Evolutionary conservation across 345 rosid genomes (phyloP).

Genomic region (Murraya paniculata): DNA sequence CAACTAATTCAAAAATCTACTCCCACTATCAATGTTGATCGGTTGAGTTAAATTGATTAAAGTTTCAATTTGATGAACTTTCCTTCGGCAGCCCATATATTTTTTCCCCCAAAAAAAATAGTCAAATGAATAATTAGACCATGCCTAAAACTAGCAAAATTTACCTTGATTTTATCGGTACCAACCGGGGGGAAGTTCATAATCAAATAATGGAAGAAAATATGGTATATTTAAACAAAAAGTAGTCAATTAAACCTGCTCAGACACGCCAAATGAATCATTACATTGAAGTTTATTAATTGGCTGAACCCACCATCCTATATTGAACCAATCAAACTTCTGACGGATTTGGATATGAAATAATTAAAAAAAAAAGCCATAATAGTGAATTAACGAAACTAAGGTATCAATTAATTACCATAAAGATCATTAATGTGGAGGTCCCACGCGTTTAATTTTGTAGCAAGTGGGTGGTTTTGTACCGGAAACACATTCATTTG

Average conservation of each 20-base stretch:
- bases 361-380: no score
- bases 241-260: not conserved
- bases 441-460: not conserved
- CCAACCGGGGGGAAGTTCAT: not conserved
- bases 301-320: not conserved
- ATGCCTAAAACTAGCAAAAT: not conserved
- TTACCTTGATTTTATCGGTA: not conserved
- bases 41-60: no score
- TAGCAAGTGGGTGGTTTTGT: slow-evolving; percentile 16
- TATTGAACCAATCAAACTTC: not conserved
- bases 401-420: not conserved
- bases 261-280: not conserved
- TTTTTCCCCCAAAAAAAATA: not conserved
- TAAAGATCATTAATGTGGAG: not conserved
- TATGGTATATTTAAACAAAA: not conserved
- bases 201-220: not conserved
- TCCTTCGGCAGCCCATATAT: not conserved
- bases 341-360: not conserved
- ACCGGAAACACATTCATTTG: slow-evolving; percentile 14
- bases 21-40: no score
- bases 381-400: not conserved
- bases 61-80: not conserved
- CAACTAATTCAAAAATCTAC: no score
- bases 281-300: not conserved
- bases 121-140: not conserved